Base-by-base conservation (phyloP, 352 stramenopile genomes). In the Pythium pyrilobum region DNA sequence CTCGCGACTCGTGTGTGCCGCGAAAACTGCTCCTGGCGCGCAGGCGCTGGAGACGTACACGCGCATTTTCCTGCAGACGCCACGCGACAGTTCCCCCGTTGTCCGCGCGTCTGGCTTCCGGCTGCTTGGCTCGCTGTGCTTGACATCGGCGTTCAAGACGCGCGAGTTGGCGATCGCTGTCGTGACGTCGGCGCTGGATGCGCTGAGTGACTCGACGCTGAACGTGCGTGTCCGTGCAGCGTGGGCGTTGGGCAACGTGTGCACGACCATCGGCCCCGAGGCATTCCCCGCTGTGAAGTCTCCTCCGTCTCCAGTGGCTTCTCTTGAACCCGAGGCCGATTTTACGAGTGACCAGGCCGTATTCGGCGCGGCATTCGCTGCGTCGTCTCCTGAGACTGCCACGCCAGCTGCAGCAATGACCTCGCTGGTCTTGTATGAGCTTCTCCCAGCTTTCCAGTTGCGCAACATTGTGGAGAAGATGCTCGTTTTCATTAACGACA, bases 231-330 rank as follows among this genome's bases (percentile, higher is more conserved):
- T 95, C 20, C 74, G 82, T 36, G 84, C 81, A 29, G 81, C 83
- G 6, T 95, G 84, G 84, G 81, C 84, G 15, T 60, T 95, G 15
- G 84, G 84, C 25, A 95, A 95, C 12, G 84, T 92, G 8, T 95
- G 84, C 51, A 95, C 84, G 7, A 95, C 84, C 0, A 56, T 60
- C n/a, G 84, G 84, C 0, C 84, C 84, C 0, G 81, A 92, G 24
- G 56, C 60, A 1, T 61, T 78, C 25, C 37, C 31, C 10, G 15
- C 50, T n/a, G 25, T 29, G 11, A 4, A 5, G 39, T 36, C 5
- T 23, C 21, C 27, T 4, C 31, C 49, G 24, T 16, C 28, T 10
- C 18, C 15, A 33, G 15, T 13, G 5, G 24, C 31, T 41, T 1
- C 42, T 61, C 3, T 42, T 69, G 32, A 23, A 18, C 3, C 31